Evolutionary conservation across 2,329 filamentous ascomycete species (phyloP), one percentile per base, ranked within the genome.

Genomic region (Alternaria rosae): DNA sequence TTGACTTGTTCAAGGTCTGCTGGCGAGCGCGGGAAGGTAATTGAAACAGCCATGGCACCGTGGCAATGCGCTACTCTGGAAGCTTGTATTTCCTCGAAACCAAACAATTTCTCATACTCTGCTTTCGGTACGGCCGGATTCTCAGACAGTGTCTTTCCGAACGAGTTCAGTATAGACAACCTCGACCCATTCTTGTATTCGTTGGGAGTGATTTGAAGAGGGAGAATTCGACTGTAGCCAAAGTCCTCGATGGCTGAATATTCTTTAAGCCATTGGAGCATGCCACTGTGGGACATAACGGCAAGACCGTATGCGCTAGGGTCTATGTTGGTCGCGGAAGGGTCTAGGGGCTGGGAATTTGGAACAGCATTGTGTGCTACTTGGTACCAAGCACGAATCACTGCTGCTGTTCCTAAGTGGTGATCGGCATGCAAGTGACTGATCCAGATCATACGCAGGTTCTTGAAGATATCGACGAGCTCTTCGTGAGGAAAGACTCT

Each of bases 361-460:
- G 81, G 79, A 15, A 77, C 64, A 21, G 73, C 64, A 28, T 71
- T 69, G 68, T 87, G 86, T 20, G 84, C 84, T 44, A 89, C 85
- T 57, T 83, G 72, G 67, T 92, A 88, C 92, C 93, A 97, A 6
- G 91, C 92, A 72, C 87, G 89, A 73, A 98, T 88, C n/a, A 98
- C 83, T 6, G 89, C 87, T n/a, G 88, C 85, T 1, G 89, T 92
- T 26, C 95, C 95, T 20, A 99, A 86, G 75, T 98, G 95, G 80
- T 99, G 95, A 80, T 99, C 95, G 5, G 95, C 95, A 79, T 99
- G 95, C 65, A 97, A 84, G 81, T 99, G 95, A 78, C 92, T 97
- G 80, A 99, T 95, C 88, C 93, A 97, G 65, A 99, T 90, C 69
- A 89, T 87, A 56, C 89, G 90, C 44, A 99, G 84, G 65, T 96